Conservation (phyloP, 306 rosid genomes). For the Fagus sylvatica region DNA sequence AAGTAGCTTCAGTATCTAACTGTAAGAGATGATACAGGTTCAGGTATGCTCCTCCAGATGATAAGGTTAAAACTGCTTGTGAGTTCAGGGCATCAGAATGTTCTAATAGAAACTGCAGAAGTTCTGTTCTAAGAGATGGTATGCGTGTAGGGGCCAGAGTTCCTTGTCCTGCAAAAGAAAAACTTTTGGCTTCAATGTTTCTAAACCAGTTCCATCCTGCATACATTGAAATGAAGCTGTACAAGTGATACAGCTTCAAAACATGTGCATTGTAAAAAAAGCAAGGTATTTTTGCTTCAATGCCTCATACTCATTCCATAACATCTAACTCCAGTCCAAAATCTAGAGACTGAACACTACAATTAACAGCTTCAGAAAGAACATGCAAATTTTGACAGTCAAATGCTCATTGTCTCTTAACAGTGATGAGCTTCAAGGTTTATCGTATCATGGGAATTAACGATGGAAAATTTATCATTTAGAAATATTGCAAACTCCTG, state of each 20-base stretch:
- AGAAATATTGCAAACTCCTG: neutral
- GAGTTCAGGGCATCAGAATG: conserved; percentile 45
- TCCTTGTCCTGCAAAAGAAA: conserved; percentile 73
- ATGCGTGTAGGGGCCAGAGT: conserved; percentile 61
- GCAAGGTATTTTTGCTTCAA: conserved; percentile 5
- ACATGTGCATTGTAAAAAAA: neutral
- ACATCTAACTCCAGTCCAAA: neutral
- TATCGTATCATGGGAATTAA: neutral
- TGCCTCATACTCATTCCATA: neutral
- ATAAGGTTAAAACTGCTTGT: conserved; percentile 39
- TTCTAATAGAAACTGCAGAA: conserved; percentile 73
- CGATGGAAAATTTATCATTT: neutral
- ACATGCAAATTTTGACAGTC: neutral
- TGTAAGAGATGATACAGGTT: conserved; percentile 73
- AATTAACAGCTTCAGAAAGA: neutral
- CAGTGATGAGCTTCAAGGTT: neutral
- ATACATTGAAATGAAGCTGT: neutral
- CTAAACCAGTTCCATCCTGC: conserved; percentile 3
- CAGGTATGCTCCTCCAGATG: conserved; percentile 37
- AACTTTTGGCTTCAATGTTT: conserved; percentile 1
- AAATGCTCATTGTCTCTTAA: neutral
- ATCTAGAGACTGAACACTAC: neutral
- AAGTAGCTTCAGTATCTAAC: conserved; percentile 81
- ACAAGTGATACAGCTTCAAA: neutral
- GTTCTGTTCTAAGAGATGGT: conserved; percentile 83